Evolutionary conservation across 306 rosid species (phyloP).

Genomic region (Pachyrhizus erosus): DNA sequence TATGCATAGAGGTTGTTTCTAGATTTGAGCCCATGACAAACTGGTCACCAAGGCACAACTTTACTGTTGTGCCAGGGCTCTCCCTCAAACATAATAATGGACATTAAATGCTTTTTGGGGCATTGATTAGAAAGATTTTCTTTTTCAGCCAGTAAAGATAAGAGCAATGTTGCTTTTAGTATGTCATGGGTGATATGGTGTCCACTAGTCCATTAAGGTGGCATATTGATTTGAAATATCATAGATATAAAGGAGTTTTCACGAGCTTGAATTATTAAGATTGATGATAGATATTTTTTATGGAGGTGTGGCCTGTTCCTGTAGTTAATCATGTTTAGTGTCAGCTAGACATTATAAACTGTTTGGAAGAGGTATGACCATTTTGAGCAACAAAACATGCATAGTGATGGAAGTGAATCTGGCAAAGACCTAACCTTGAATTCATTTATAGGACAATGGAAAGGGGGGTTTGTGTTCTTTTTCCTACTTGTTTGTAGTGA

Average conservation of each 20-base stretch:
- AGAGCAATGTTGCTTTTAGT: neutral
- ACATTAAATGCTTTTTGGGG: neutral
- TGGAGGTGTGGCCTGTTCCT: neutral
- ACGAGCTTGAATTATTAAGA: neutral
- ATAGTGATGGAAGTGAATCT: neutral
- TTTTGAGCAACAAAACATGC: constrained; percentile 11
- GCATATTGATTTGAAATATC: constrained; percentile 19
- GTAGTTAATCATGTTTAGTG: neutral
- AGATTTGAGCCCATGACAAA: too few species aligned
- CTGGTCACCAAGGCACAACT: too few species aligned
- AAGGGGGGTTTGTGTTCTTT: neutral
- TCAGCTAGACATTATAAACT: neutral
- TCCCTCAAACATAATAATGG: neutral
- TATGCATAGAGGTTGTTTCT: too few species aligned
- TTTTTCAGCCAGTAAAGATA: neutral
- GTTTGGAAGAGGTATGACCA: constrained; percentile 16
- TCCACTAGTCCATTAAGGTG: constrained; percentile 6
- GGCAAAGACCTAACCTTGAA: neutral
- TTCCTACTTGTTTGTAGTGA: constrained; percentile 13
- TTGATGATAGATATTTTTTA: constrained; percentile 16
- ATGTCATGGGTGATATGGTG: neutral
- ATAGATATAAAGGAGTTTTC: neutral
- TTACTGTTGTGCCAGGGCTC: too few species aligned
- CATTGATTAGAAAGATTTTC: neutral
- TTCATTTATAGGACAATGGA: constrained; percentile 16